Evolutionary conservation across 2,329 filamentous ascomycete species (phyloP).

Genomic region (Exophiala spinifera): DNA sequence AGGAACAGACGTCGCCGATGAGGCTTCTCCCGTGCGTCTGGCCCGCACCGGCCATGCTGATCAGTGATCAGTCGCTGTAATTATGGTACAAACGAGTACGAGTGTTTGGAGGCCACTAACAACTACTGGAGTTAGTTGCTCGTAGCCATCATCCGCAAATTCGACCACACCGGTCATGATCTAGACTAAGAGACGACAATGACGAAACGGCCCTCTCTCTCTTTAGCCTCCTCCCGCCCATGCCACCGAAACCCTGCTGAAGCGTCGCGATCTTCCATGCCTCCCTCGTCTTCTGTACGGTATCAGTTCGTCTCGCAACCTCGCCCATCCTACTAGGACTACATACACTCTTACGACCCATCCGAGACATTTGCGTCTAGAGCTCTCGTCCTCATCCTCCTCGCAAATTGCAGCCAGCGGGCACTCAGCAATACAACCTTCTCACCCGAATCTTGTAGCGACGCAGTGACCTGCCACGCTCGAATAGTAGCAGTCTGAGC

Average conservation of each 20-base stretch:
- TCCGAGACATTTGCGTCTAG: background rate
- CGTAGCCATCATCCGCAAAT: background rate
- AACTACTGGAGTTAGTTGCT: no score
- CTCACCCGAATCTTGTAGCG: background rate
- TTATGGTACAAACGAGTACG: no score
- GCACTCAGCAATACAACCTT: background rate
- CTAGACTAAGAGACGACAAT: background rate
- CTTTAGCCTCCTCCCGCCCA: background rate
- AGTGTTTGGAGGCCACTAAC: no score
- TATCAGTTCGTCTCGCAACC: background rate
- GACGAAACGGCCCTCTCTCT: background rate
- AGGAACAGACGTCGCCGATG: background rate
- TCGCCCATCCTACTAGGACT: background rate
- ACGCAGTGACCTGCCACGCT: background rate
- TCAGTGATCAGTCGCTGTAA: no score
- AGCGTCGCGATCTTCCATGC: background rate
- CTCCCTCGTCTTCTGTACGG: background rate
- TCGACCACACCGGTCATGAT: background rate
- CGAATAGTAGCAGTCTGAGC: constrained; percentile 1
- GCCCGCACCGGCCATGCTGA: no score
- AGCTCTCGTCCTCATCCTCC: background rate
- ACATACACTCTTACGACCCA: background rate
- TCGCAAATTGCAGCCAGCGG: no score
- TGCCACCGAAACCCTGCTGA: background rate
- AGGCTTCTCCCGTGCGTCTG: no score